Percentiles rank a stretch among this genome's conserved stretches.
Conservation (phyloP, 2,329 filamentous ascomycete species). For the Fusarium mundagurra region DNA sequence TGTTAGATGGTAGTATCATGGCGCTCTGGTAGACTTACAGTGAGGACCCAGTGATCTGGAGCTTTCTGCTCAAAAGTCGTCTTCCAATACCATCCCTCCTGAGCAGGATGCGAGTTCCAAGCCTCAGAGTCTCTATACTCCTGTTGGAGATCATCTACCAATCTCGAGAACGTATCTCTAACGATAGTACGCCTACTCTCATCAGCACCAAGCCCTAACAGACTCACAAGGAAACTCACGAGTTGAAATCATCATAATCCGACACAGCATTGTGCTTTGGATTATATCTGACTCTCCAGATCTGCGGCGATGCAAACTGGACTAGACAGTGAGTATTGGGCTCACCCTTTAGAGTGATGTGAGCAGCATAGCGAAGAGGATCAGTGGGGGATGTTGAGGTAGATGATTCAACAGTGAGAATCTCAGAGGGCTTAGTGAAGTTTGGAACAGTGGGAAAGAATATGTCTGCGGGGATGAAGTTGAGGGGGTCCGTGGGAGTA, state of each 20-base stretch:
- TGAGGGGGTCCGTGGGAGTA: neutral
- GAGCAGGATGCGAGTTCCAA: neutral
- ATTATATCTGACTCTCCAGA: neutral
- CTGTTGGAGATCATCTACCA: neutral
- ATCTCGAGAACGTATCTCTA: neutral
- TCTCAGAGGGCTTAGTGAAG: neutral
- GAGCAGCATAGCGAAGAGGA: neutral
- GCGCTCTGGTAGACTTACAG: rapidly evolving
- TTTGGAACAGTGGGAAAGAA: neutral
- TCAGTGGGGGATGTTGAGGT: neutral
- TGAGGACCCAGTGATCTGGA: neutral
- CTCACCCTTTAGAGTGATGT: neutral
- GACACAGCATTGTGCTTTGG: neutral
- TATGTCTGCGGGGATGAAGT: neutral
- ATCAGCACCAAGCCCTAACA: neutral
- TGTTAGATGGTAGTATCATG: rapidly evolving
- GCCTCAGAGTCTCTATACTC: neutral
- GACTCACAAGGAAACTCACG: neutral
- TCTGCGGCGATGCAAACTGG: neutral
- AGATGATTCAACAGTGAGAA: neutral
- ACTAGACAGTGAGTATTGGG: neutral
- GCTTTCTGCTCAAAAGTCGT: neutral
- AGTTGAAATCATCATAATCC: neutral
- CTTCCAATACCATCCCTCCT: neutral
- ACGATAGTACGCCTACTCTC: neutral